Evolutionary conservation across 805 yeast species (phyloP), one percentile per base, ranked within the genome.

Genomic region (Priceomyces castillae): DNA sequence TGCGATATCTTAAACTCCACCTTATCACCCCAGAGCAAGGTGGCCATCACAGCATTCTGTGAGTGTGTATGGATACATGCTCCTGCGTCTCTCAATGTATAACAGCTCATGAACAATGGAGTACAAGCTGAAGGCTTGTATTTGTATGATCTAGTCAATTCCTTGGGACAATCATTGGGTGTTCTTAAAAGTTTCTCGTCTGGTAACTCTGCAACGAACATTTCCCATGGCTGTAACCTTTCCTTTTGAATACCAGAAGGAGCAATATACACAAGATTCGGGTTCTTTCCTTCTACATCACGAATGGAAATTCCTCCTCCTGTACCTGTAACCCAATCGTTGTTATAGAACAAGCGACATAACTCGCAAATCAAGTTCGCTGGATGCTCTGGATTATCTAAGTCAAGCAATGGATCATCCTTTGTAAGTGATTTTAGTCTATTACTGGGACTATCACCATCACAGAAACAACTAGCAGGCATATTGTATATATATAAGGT

Each of bases 241-340:
- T 90, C 98, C 67, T 90, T 90, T 60, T 90, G 97, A 7, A 90
- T 95, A 1, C 97, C 97, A n/a, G 95, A 86, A 3, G 98, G 97
- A 0, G 97, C 95, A 33, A 90, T 75, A 61, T 76, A 90, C 14
- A 87, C 78, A 16, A 68, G 55, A 47, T 80, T 73, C 14, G 69
- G 69, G 43, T 68, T 65, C 10, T 34, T 40, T 1, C 73, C 76
- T 2, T 76, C 73, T 11, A 54, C 57, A 39, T 78, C 73, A 42
- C 83, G 66, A 39, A 90, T 84, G 25, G 95, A 85, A 54, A 92
- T 84, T 2, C 97, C 97, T 25, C 97, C 98, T 2, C 96, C 97
- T 1, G 98, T 92, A 2, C 97, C 97, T 0, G 96, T 83, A 53
- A 88, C 92, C 96, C 97, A 90, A 40, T 86, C 84, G 57, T 85